These are phyloP conservation scores for Chlorella sp. DNA, from an alignment of 139 green algal species.

Conservation along the genomic window DNA sequence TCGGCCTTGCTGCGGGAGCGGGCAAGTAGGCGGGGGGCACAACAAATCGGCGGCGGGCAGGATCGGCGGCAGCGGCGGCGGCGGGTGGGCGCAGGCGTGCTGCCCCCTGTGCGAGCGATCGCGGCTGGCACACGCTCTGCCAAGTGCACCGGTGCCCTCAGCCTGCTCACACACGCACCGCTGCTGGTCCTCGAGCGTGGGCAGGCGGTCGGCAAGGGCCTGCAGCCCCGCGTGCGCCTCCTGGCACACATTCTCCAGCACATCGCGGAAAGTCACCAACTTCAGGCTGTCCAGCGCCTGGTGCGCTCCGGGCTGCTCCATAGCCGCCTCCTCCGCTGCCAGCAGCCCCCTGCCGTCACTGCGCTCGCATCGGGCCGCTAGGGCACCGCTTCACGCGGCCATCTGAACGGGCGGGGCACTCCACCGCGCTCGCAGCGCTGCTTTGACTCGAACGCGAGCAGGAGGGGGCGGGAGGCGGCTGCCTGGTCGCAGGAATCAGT, in stretches of 20 bases:
- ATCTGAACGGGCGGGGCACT: too few relatives aligned
- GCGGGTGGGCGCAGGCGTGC: neutral
- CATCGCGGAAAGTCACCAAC: slow-evolving; percentile 20
- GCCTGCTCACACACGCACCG: neutral
- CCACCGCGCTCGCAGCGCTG: too few relatives aligned
- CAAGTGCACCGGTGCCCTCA: neutral
- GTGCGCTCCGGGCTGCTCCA: too few relatives aligned
- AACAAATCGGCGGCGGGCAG: too few relatives aligned
- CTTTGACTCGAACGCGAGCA: too few relatives aligned
- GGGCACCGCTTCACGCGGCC: neutral
- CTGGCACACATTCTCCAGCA: slow-evolving; percentile 27
- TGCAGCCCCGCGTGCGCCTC: slow-evolving; percentile 15
- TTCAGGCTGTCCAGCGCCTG: slow-evolving; percentile 7
- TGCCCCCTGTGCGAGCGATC: neutral
- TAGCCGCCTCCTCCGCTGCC: too few relatives aligned
- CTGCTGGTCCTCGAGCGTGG: slow-evolving; percentile 15
- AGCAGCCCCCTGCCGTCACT: too few relatives aligned
- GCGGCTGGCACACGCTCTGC: too few relatives aligned
- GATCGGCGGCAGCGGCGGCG: too few relatives aligned
- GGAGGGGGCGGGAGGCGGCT: too few relatives aligned
- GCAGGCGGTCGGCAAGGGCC: slow-evolving; percentile 12
- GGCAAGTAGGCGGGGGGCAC: too few relatives aligned
- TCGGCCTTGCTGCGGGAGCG: slow-evolving; percentile 44
- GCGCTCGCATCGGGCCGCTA: neutral
- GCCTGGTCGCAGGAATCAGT: too few relatives aligned